Conservation (phyloP, 345 rosid genomes). For the Sapria himalayana region DNA sequence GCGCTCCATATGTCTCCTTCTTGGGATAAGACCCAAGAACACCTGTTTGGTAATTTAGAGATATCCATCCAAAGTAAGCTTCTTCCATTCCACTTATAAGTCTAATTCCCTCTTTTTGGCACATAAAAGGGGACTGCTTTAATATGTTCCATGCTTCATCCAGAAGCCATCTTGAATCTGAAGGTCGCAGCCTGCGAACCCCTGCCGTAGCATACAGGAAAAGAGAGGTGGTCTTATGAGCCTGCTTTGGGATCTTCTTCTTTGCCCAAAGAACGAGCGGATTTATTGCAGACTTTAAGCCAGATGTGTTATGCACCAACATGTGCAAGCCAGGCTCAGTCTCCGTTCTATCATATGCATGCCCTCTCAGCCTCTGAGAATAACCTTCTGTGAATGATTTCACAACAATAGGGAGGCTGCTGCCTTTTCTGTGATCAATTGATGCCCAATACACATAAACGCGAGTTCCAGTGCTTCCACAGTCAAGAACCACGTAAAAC, state of each 20-base stretch:
- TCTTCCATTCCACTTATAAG: conserved; percentile 82
- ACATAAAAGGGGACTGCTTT: conserved; percentile 52
- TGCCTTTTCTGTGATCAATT: conserved; percentile 30
- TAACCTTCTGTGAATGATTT: conserved; percentile 49
- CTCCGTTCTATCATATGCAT: conserved; percentile 94
- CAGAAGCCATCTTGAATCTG: conserved; percentile 85
- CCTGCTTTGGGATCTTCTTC: conserved; percentile 65
- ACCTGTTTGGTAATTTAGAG: conserved; percentile 59
- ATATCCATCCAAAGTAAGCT: conserved; percentile 93
- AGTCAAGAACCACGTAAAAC: conserved; percentile 83
- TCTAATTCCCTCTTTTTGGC: conserved; percentile 61
- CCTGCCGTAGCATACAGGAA: conserved; percentile 96
- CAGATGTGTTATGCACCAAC: conserved; percentile 57
- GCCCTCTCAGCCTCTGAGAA: conserved; percentile 57
- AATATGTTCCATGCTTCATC: conserved; percentile 71
- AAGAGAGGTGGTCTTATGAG: conserved; percentile 67
- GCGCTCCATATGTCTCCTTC: conserved; percentile 79
- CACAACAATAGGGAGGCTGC: conserved; percentile 50
- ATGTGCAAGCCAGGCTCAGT: conserved; percentile 90
- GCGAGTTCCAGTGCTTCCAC: conserved; percentile 98
- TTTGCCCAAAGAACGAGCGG: conserved; percentile 84
- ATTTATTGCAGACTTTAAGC: conserved; percentile 52
- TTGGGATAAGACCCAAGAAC: conserved; percentile 48
- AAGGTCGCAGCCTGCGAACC: conserved; percentile 55
- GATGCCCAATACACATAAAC: conserved; percentile 65